Conservation (phyloP, 192 early-diverging fungal genomes). For the Entomortierella parvispora region DNA sequence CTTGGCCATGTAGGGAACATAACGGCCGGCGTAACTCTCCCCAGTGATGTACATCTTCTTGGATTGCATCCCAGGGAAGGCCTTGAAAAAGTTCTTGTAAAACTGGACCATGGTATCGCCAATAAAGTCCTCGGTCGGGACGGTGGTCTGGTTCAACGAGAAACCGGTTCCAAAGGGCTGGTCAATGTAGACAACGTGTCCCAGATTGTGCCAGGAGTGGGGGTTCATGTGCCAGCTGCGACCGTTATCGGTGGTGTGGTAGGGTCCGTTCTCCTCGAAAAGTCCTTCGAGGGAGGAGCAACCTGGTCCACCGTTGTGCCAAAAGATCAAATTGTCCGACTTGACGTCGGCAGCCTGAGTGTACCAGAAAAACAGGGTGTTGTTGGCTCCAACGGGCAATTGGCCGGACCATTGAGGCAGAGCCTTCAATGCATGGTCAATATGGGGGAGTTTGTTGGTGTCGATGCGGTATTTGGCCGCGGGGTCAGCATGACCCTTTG, state of each 20-base stretch:
- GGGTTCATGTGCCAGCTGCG: neutral
- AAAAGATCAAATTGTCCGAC: constrained; percentile 8
- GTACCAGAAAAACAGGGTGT: too few relatives aligned
- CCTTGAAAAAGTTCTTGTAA: constrained; percentile 44
- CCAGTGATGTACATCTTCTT: constrained; percentile 53
- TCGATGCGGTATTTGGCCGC: too few relatives aligned
- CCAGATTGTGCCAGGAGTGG: neutral
- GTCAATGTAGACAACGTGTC: constrained; percentile 5
- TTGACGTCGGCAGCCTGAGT: too few relatives aligned
- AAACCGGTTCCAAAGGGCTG: constrained; percentile 4
- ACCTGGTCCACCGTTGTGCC: constrained; percentile 5
- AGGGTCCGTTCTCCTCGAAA: constrained; percentile 3
- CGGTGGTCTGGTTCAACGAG: neutral
- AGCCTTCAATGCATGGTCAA: too few relatives aligned
- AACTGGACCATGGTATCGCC: constrained; percentile 36
- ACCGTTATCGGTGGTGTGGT: neutral
- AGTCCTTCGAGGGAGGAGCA: neutral
- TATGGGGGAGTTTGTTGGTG: too few relatives aligned
- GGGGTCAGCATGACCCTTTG: too few relatives aligned
- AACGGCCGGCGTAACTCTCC: constrained; percentile 53
- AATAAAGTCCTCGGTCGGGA: neutral
- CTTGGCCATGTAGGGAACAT: constrained; percentile 51
- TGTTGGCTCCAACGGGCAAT: too few relatives aligned
- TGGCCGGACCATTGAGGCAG: too few relatives aligned
- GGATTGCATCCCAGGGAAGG: constrained; percentile 37